These are phyloP conservation scores for Aciculosporium take DNA, from an alignment of 2,329 filamentous ascomycete species.

Conservation along the genomic window DNA sequence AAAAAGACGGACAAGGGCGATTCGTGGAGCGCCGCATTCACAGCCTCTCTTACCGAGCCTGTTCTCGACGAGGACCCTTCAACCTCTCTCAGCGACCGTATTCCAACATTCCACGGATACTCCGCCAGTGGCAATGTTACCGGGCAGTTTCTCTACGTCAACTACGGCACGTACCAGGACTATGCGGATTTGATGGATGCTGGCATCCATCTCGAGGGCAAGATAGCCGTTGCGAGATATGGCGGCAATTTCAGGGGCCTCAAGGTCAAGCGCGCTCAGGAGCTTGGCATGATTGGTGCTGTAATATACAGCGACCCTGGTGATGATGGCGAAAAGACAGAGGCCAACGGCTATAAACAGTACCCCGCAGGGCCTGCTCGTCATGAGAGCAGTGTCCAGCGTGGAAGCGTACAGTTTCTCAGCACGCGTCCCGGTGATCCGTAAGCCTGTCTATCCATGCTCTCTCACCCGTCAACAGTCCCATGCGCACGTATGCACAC, in stretches of 20 bases:
- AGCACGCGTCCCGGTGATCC: conserved; percentile 60
- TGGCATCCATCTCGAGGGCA: conserved; percentile 63
- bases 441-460: conserved; percentile 15
- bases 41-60: conserved; percentile 73
- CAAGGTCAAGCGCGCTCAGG: conserved; percentile 84
- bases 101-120: conserved; percentile 92
- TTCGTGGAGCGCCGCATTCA: conserved; percentile 52
- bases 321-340: conserved; percentile 70
- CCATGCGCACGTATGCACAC: background rate
- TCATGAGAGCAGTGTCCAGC: conserved; percentile 77
- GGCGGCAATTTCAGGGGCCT: conserved; percentile 77
- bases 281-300: conserved; percentile 75
- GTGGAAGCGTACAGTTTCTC: conserved; percentile 74
- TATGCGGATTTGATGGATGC: conserved; percentile 68
- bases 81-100: conserved; percentile 52
- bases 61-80: conserved; percentile 72
- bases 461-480: background rate
- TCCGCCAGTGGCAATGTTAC: conserved; percentile 88
- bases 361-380: conserved; percentile 82
- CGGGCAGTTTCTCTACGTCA: conserved; percentile 72
- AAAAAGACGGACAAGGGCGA: conserved; percentile 24
- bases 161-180: conserved; percentile 78
- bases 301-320: conserved; percentile 81
- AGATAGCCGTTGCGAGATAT: conserved; percentile 79
- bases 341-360: conserved; percentile 60